Evolutionary conservation across 257 asterid species (phyloP), one percentile per base, ranked within the genome.

Genomic region (Lycium barbarum): DNA sequence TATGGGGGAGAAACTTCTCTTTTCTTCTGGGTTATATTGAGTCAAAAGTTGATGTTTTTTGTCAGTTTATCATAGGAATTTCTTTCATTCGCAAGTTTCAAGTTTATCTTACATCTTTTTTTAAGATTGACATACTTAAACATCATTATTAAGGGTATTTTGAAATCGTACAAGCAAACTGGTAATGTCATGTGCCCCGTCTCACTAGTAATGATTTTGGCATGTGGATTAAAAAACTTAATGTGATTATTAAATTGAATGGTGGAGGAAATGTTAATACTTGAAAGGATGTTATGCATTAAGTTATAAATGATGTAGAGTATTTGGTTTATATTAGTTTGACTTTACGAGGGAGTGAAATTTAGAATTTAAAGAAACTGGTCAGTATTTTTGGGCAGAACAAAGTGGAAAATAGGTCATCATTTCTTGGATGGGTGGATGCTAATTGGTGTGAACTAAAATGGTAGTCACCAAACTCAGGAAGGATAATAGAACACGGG

Each of bases 361-460:
- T 78, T 53, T 53, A 26, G 47, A 20, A 22, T 51, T 51, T 78
- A 78, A 78, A 49, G 62, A 49, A 74, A 74, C 81, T 3, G 4
- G 8, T 26, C 62, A 76, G 22, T 49, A 53, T 76, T 36, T 76
- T 51, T 76, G 14, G 45, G 45, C 61, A 76, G 62, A 76, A 45
- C 45, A 13, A 74, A 76, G 8, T 26, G 81, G 45, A 76, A 49
- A 76, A 15, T 76, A 76, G 63, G 45, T 76, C 63, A 76, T 51
- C 61, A 22, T 76, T 76, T 22, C 81, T 51, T 76, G 81, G 62
- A 76, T 15, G 81, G 62, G 51, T 76, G 22, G 62, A 26, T 26
- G 33, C 33, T 51, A 76, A 26, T 74, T 74, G 62, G 17, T 74
- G 81, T 49, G 45, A 43, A 73, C 11, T 72, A 72, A 72, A 45